phyloP scores from a whole-genome alignment of 176 grass and related monocot genomes.

The Triticum urartu region DNA sequence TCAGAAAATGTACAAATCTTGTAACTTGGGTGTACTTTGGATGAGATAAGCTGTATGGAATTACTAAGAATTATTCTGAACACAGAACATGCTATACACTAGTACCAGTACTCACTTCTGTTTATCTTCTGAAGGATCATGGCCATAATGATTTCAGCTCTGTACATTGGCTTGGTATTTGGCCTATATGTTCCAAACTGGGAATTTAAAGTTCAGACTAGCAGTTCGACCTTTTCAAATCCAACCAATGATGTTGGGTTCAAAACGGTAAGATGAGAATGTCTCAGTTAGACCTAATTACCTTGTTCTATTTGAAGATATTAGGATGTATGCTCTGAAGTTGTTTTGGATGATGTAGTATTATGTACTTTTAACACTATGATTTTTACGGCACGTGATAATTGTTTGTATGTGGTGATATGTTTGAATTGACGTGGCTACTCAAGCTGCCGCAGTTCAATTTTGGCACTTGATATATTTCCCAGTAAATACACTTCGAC shows the following conservation, averaged over 20 bases:
- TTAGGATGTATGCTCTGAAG: not conserved
- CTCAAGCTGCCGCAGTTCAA: slow-evolving; percentile 3
- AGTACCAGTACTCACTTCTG: slow-evolving; percentile 20
- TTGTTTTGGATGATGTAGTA: not conserved
- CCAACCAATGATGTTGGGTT: slow-evolving; percentile 32
- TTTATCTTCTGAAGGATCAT: slow-evolving; percentile 63
- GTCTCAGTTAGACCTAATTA: not conserved
- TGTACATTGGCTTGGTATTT: slow-evolving; percentile 69
- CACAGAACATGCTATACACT: not conserved
- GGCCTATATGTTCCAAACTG: slow-evolving; percentile 83
- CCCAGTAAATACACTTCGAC: slow-evolving; percentile 16
- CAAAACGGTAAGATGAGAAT: slow-evolving; percentile 55
- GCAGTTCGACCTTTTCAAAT: slow-evolving; percentile 46
- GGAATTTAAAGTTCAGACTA: slow-evolving; percentile 75
- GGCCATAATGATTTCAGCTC: slow-evolving; percentile 53
- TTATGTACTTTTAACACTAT: not conserved
- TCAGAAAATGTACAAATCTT: not conserved
- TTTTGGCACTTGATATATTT: not conserved
- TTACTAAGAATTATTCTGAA: slow-evolving; percentile 14
- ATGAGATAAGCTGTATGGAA: not conserved
- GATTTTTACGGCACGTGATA: not conserved
- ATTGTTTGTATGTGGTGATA: not conserved
- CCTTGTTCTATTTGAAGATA: not conserved
- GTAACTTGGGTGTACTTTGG: not conserved
- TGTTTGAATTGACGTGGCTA: slow-evolving; percentile 25